These are phyloP conservation scores for Penicillium janthinellum DNA, from an alignment of 2,329 filamentous ascomycete genomes.

Conservation along the genomic window DNA sequence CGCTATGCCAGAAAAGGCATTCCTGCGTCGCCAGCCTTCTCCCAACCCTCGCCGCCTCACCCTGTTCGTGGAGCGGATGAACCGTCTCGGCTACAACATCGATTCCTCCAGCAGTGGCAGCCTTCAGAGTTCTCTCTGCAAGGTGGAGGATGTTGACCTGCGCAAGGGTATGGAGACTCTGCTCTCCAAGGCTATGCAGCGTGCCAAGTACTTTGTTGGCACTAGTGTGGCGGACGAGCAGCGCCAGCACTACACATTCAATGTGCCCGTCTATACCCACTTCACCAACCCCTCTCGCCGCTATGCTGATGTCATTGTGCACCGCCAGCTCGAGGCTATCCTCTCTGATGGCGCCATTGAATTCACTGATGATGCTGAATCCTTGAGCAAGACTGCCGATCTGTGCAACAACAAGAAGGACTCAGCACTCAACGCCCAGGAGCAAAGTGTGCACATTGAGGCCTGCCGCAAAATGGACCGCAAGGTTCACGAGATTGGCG, in stretches of 20 bases:
- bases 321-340: slow-evolving; percentile 87
- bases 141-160: slow-evolving; percentile 82
- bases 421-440: slow-evolving; percentile 93
- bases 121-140: slow-evolving; percentile 92
- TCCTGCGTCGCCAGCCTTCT: slow-evolving; percentile 81
- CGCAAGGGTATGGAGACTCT: slow-evolving; percentile 98
- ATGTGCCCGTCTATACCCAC: slow-evolving; percentile 92
- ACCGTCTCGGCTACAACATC: slow-evolving; percentile 83
- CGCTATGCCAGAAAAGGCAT: slow-evolving; percentile 84
- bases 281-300: slow-evolving; percentile 94
- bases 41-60: slow-evolving; percentile 87
- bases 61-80: slow-evolving; percentile 92
- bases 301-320: slow-evolving; percentile 92
- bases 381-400: slow-evolving; percentile 86
- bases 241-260: slow-evolving; percentile 87
- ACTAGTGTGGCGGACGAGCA: slow-evolving; percentile 76
- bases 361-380: slow-evolving; percentile 86
- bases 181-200: slow-evolving; percentile 90
- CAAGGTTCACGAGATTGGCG: slow-evolving; percentile 79
- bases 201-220: slow-evolving; percentile 91
- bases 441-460: slow-evolving; percentile 98
- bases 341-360: slow-evolving; percentile 80
- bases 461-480: slow-evolving; percentile 96
- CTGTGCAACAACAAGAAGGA: slow-evolving; percentile 99
- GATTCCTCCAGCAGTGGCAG: slow-evolving; percentile 87